Evolutionary conservation across 140 eudicot species (phyloP), one percentile per base, ranked within the genome.

Genomic region (Erigeron philadelphicus): DNA sequence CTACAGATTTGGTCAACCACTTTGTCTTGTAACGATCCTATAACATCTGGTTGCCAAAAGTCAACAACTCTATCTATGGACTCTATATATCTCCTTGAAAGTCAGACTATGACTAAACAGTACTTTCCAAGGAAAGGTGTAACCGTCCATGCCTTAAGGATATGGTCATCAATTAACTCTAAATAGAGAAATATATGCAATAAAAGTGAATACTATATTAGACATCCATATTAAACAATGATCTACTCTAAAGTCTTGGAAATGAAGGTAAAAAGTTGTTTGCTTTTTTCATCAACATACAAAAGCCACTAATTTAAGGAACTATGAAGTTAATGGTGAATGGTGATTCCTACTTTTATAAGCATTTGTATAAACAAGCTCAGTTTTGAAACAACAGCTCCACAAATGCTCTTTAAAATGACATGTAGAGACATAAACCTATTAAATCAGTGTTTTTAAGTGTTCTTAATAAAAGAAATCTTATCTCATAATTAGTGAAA

Each of bases 131-230:
- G 83, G 66, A 79, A 79, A 74, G 76, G 76, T 68, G 62, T 52
- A 48, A 41, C 12, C 44, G 50, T 21, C 67, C 82, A 67, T 80
- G 78, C 68, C 85, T 82, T 83, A 47, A 73, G 82, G 83, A 64
- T 76, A 47, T 52, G 68, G 83, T 70, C 57, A 80, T 53, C 67
- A 78, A 71, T 53, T 50, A 69, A 50, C 72, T 71, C 60, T 64
- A 77, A 69, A 68, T 31, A 21, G 52, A 48, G 19, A 11, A 19
- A 58, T 9, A 58, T 31, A 1, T 58, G n/a, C 13, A 58, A 58
- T 21, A 55, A 31, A 31, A 31, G 38, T 4, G 5, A 31, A 4
- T 3, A 31, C 4, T 2, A 31, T 31, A 4, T 4, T 31, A 31
- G 5, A 3, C 3, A 31, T 31, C 25, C 25, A 21, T 21, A 21